Evolutionary conservation across 192 early-diverging fungal species (phyloP).

Genomic region (Dimargaris xerosporica): DNA sequence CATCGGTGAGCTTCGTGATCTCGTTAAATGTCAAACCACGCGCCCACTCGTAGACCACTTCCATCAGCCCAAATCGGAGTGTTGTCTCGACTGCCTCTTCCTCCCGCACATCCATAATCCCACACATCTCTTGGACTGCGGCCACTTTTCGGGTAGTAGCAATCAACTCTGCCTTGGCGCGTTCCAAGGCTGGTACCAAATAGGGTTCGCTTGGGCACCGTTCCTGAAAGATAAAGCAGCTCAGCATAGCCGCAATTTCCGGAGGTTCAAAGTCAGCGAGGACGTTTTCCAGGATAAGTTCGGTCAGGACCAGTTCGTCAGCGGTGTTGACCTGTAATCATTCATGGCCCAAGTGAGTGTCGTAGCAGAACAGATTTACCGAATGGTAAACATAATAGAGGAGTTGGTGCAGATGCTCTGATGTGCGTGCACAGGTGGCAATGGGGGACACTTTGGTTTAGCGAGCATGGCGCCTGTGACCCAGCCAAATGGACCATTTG

Average conservation of each 20-base stretch:
- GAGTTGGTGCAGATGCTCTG: no score
- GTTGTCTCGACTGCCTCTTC: background rate
- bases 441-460: no score
- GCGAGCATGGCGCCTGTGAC: no score
- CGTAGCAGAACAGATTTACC: no score
- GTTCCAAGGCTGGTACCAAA: constrained; percentile 46
- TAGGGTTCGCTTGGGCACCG: constrained; percentile 49
- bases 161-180: constrained; percentile 25
- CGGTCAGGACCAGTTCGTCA: constrained; percentile 86
- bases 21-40: constrained; percentile 78
- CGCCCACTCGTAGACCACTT: constrained; percentile 98
- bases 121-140: constrained; percentile 52
- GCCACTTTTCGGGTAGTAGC: constrained; percentile 53
- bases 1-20: constrained; percentile 85
- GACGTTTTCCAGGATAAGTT: constrained; percentile 88
- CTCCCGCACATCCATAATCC: constrained; percentile 25
- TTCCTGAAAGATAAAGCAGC: constrained; percentile 92
- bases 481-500: no score
- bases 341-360: constrained; percentile 8
- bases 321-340: constrained; percentile 65
- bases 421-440: no score
- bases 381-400: no score
- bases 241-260: constrained; percentile 86
- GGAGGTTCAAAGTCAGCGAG: constrained; percentile 76
- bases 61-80: constrained; percentile 77